Evolutionary conservation across 2,329 filamentous ascomycete genomes (phyloP), one percentile per base, ranked within the genome.

Genomic region (Cladosporium sp.): DNA sequence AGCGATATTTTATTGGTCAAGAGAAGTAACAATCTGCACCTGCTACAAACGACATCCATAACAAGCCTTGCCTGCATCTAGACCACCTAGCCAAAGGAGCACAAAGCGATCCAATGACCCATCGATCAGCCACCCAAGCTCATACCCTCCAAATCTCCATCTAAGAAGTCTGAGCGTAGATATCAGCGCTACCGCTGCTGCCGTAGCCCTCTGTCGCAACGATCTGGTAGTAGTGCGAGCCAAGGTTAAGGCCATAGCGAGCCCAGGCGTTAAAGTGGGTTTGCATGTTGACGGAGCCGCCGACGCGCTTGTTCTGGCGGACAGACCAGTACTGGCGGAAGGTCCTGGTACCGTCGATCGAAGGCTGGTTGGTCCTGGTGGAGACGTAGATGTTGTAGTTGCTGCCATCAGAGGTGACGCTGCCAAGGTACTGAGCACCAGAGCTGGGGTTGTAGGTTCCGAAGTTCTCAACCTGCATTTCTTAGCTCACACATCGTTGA

Each of bases 251-350:
- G 3, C 84, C 84, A n/a, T 74, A 70, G 44, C 77, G 76, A 23
- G 73, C 73, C 84, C 84, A 86, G 14, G 83, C 83, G 69, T 82
- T 78, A 69, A 86, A 85, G 73, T 85, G 83, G 68, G 79, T 80
- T 29, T 74, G 76, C 3, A 79, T 78, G 56, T 78, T 82, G 68
- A 86, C 80, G 7, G 80, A 81, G 5, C 83, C 84, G 61, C 79
- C 77, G 50, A 78, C 76, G 55, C 83, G 79, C 79, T 85, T 85
- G 65, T 69, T 76, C 68, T 77, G 75, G 65, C 83, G 79, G 28
- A 85, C 80, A 21, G 79, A 81, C 81, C 82, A 85, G 72, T 81
- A 85, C 76, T 86, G 83, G 73, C 81, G 78, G 73, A 85, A 86
- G 44, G 83, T 85, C 21, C 77, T 69, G 21, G 83, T 85, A 53